Base-by-base conservation (phyloP, 140 eudicot species). In the Eryngium alpinum region DNA sequence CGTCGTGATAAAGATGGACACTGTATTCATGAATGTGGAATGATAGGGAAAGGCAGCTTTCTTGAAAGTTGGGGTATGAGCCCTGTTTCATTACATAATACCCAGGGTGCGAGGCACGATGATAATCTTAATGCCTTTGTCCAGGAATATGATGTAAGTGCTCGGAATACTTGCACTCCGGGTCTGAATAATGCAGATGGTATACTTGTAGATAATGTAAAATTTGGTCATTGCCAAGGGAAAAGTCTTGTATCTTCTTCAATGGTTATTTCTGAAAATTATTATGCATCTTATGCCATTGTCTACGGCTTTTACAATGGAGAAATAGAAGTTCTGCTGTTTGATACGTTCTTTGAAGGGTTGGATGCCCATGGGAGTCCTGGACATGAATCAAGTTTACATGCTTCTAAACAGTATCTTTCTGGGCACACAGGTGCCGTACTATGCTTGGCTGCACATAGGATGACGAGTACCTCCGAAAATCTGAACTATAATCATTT, bases 401-500 rank as follows among this genome's bases (percentile, higher is more conserved):
- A 85, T 79, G 91, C 89, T 33, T 72, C 81, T 38, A 91, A 89
- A 77, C 90, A 88, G 53, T 83, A 78, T 76, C 94, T 96, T 79
- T 83, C 90, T 0, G 99, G 99, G 50, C 99, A 96, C 86, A 90
- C 86, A 12, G 97, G 96, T 65, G 90, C 97, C 9, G 89, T 96
- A 17, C 88, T 91, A 59, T 96, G 99, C 84, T 86, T 96, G 85
- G 99, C 99, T 53, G 89, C 98, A 18, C 99, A 96, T 83, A 92
- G 78, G 80, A 88, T 90, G 91, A 81, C 81, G 78, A 84, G 85
- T 82, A 78, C 86, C 22, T 83, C 96, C 32, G 74, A 81, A 84
- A 90, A 76, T 22, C 82, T 83, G 73, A 80, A 72, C 46, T 85
- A 63, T 72, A 91, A 77, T 46, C 89, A 87, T 63, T 84, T 88